Evolutionary conservation across 805 yeast species (phyloP).

Genomic region (Priceomyces carsonii): DNA sequence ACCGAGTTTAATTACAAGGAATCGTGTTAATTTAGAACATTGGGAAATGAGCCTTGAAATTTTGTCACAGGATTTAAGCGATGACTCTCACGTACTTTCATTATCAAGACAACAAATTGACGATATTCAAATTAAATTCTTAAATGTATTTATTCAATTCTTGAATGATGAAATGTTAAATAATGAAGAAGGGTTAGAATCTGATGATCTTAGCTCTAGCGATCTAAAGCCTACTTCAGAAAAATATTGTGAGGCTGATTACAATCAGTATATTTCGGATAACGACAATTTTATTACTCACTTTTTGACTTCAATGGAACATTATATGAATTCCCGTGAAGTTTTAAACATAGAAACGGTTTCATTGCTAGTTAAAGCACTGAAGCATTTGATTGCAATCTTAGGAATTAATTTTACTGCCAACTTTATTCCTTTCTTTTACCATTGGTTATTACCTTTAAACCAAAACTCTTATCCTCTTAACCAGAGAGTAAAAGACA

Average conservation of each 20-base stretch:
- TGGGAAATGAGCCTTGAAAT: constrained; percentile 45
- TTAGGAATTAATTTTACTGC: constrained; percentile 50
- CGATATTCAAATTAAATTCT: constrained; percentile 40
- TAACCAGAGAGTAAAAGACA: constrained; percentile 24
- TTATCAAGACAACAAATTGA: constrained; percentile 25
- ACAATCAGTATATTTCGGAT: constrained; percentile 41
- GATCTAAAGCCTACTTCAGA: constrained; percentile 5
- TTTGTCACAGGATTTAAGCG: constrained; percentile 18
- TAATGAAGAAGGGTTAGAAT: constrained; percentile 10
- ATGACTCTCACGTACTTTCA: constrained; percentile 9
- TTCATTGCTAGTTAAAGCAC: constrained; percentile 19
- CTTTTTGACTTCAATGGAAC: constrained; percentile 37
- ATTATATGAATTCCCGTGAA: constrained; percentile 26
- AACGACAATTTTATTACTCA: constrained; percentile 43
- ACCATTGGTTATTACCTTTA: constrained; percentile 40
- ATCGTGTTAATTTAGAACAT: constrained; percentile 42
- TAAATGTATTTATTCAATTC: constrained; percentile 38
- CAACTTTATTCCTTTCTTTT: constrained; percentile 47
- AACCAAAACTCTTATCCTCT: constrained; percentile 8
- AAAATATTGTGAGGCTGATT: constrained; percentile 37
- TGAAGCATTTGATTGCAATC: constrained; percentile 25
- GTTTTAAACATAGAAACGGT: constrained; percentile 23
- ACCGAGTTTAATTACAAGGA: constrained; percentile 39
- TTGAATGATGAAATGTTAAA: constrained; percentile 29
- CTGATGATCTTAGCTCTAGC: constrained; percentile 14